A percentile compares a stretch with the other conserved stretches of the same genome.
Conservation (phyloP, 768 basidiomycete species). For the Tephrocybe sp. region DNA sequence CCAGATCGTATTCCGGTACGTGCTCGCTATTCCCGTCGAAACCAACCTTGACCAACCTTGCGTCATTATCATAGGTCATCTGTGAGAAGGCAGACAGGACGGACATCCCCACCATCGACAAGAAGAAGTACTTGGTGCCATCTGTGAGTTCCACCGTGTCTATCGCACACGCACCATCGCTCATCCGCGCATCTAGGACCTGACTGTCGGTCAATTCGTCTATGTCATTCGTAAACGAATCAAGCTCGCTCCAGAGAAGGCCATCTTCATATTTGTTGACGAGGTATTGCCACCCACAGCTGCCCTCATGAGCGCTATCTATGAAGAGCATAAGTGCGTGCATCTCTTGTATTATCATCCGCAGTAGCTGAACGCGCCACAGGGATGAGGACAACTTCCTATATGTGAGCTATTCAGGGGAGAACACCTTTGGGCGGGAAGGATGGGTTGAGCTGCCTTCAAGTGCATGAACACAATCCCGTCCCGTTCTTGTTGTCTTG, state of each 20-base stretch:
- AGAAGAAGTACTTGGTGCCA: conserved; percentile 99
- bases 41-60: background rate
- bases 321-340: conserved; percentile 98
- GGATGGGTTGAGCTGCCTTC: conserved; percentile 47
- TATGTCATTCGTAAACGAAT: conserved; percentile 99
- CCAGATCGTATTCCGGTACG: conserved; percentile 96
- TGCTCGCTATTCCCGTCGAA: conserved; percentile 19
- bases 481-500: conserved; percentile 13
- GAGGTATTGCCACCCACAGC: conserved; percentile 98
- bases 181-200: conserved; percentile 56
- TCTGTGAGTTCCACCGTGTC: conserved; percentile 59
- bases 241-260: conserved; percentile 99
- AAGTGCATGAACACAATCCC: conserved; percentile 36
- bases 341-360: conserved; percentile 1
- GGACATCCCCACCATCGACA: conserved; percentile 99
- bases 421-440: conserved; percentile 87
- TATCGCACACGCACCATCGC: background rate
- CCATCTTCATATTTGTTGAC: conserved; percentile 99
- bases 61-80: conserved; percentile 71
- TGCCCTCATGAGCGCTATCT: conserved; percentile 97
- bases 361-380: conserved; percentile 24
- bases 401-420: conserved; percentile 97
- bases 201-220: conserved; percentile 98
- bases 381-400: conserved; percentile 99
- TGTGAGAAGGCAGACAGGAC: conserved; percentile 99